Base-by-base conservation (phyloP, 1,139 yeast genomes). In the Taiozyma onychis region DNA sequence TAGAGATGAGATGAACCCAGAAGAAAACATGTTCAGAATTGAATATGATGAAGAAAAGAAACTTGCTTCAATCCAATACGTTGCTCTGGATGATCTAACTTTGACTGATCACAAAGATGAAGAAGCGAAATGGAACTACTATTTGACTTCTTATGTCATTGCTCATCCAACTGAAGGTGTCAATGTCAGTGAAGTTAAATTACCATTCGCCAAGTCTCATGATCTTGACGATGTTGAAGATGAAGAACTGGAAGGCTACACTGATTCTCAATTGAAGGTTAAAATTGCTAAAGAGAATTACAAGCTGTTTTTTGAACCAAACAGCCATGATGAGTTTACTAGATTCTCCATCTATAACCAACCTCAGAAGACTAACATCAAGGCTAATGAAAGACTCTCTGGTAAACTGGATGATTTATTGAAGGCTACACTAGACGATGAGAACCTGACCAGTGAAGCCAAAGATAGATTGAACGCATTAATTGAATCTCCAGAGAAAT, bases 131-230 rank as follows among this genome's bases (percentile, higher is more conserved):
- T 95, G 96, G 85, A 91, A 89, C 66, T 91, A 93, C 68, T 93
- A 95, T 64, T 78, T 93, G 49, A 93, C 98, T 0, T 87, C 96
- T 46, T 93, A 86, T 67, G 80, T 93, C 46, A 86, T 93, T 88
- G 86, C 96, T 7, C 95, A 89, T 61, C 98, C 99, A 41, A 93
- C 99, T 2, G 99, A 93, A 68, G 98, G 98, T 34, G 87, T 95
- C 24, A 84, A 91, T n/a, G 82, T 88, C n/a, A 82, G 87, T 35
- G 81, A 80, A 54, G 76, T 89, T 50, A 76, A 76, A 53, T 74
- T 86, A 71, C 96, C 96, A 45, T 88, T 88, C 66, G 71, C 85
- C 51, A 85, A 81, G 57, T 72, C 83, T 11, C 79, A 57, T 11
- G 68, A 63, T 4, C 59, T 86, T 16, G 61, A 57, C 9, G 57